Percentiles rank a stretch among this genome's conserved stretches.
These are phyloP conservation scores for Pseudogymnoascus sp. DNA, from an alignment of 2,329 filamentous ascomycete genomes.

Conservation along the genomic window DNA sequence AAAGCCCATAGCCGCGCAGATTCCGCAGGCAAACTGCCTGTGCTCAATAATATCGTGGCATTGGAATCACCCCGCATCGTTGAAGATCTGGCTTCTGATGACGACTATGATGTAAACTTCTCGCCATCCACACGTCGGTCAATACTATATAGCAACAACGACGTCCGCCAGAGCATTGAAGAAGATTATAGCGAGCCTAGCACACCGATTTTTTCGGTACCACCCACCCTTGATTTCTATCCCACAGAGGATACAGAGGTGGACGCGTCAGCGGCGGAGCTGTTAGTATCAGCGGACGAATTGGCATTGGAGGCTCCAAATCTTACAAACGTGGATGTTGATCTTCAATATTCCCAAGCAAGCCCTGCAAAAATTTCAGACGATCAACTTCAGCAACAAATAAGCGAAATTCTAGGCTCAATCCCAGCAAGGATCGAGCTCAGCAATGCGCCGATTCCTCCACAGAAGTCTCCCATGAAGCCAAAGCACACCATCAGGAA, in stretches of 20 bases:
- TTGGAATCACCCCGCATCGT: background rate
- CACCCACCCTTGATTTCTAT: background rate
- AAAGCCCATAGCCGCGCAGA: conserved; percentile 13
- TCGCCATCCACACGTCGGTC: conserved; percentile 1
- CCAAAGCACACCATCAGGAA: background rate
- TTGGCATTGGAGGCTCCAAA: conserved; percentile 19
- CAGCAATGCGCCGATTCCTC: conserved; percentile 21
- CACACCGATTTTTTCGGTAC: background rate
- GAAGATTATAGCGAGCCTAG: background rate
- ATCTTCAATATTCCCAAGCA: conserved; percentile 14
- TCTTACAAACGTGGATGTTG: conserved; percentile 22
- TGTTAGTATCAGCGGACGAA: background rate
- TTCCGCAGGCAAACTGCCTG: conserved; percentile 12
- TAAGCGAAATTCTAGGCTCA: conserved; percentile 67
- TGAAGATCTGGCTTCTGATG: conserved; percentile 4
- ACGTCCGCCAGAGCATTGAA: background rate
- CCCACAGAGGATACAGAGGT: background rate
- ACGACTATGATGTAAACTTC: background rate
- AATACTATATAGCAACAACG: background rate
- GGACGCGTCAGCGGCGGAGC: background rate
- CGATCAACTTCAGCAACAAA: conserved; percentile 71
- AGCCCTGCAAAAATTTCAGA: conserved; percentile 33
- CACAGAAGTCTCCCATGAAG: conserved; percentile 18
- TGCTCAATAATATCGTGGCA: background rate
- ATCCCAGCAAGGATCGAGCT: conserved; percentile 72